A percentile compares a stretch with the other conserved stretches of the same genome.
Evolutionary conservation across 768 basidiomycete species (phyloP).

Genomic region (Chalciporus pseudorubinellus): DNA sequence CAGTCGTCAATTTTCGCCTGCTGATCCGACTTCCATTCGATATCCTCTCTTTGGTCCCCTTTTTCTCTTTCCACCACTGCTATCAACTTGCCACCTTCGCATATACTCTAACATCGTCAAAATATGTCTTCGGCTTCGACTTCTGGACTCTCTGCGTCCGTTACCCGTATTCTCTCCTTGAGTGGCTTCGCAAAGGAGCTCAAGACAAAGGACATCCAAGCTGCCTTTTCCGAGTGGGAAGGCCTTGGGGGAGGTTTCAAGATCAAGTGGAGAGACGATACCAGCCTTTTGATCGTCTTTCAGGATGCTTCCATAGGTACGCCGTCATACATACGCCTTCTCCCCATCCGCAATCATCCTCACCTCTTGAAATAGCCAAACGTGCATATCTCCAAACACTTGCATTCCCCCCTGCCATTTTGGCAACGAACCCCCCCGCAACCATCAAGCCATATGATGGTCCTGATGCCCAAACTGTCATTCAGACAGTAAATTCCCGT

Average conservation of each 20-base stretch:
- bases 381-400: constrained; percentile 77
- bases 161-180: constrained; percentile 91
- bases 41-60: constrained; percentile 14
- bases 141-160: constrained; percentile 85
- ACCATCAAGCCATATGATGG: constrained; percentile 91
- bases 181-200: constrained; percentile 93
- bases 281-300: constrained; percentile 92
- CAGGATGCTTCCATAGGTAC: constrained; percentile 84
- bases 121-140: constrained; percentile 65
- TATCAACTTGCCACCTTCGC: background rate
- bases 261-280: constrained; percentile 99
- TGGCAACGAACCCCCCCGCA: constrained; percentile 53
- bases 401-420: constrained; percentile 72
- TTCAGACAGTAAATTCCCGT: constrained; percentile 79
- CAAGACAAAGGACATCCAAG: constrained; percentile 96
- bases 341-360: constrained; percentile 1
- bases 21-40: constrained; percentile 16
- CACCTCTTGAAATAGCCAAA: constrained; percentile 19
- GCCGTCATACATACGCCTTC: constrained; percentile 34
- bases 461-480: constrained; percentile 84
- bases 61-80: constrained; percentile 5
- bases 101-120: constrained; percentile 8
- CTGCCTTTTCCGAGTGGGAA: constrained; percentile 89
- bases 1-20: constrained; percentile 8
- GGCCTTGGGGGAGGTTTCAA: constrained; percentile 86